These are phyloP conservation scores for Eucalyptus lansdowneana DNA, from an alignment of 345 rosid species.

Conservation along the genomic window DNA sequence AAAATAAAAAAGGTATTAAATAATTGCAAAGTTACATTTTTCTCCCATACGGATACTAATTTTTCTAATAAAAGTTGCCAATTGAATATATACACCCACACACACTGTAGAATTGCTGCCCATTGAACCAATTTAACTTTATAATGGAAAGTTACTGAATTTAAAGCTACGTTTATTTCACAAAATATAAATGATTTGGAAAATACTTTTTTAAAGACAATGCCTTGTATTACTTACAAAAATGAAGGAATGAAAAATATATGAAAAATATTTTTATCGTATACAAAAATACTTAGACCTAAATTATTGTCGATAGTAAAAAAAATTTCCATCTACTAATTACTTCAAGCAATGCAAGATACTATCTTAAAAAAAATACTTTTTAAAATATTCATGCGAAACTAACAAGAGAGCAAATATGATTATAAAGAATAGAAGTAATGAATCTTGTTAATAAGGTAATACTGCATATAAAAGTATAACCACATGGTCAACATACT, in stretches of 20 bases:
- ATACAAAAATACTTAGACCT: neutral
- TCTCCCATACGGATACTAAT: neutral
- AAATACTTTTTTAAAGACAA: neutral
- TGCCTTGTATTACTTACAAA: neutral
- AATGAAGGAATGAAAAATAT: neutral
- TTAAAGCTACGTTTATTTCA: rapidly evolving
- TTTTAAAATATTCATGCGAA: neutral
- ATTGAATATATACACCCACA: neutral
- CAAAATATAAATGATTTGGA: neutral
- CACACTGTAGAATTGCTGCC: neutral
- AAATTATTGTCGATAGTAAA: neutral
- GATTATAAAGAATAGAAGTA: neutral
- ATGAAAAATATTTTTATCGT: no score
- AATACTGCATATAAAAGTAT: neutral
- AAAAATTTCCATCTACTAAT: neutral
- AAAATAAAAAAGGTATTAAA: neutral
- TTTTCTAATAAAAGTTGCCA: neutral
- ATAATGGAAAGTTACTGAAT: neutral
- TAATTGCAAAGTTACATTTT: neutral
- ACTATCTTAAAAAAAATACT: neutral
- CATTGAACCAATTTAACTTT: neutral
- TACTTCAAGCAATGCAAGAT: neutral
- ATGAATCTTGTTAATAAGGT: neutral
- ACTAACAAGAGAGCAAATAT: neutral
- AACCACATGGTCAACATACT: neutral